Conservation (phyloP, 192 early-diverging fungal species). For the Coemansia sp. region DNA sequence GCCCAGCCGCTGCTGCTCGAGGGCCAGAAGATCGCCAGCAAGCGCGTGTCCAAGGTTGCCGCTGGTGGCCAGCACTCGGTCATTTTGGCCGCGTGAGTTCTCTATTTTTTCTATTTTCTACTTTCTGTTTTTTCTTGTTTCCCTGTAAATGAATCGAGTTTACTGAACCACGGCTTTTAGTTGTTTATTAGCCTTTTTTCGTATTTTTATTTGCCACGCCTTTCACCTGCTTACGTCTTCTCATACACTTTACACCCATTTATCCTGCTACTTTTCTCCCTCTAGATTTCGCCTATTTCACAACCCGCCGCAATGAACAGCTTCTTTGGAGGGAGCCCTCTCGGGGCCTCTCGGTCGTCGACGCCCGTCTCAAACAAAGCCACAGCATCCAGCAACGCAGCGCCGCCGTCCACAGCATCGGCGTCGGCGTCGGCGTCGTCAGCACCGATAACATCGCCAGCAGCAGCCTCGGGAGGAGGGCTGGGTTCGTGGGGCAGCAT, state of each 20-base stretch:
- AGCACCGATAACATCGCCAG: not conserved
- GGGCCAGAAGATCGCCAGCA: constrained; percentile 71
- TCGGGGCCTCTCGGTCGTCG: constrained; percentile 21
- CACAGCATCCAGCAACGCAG: not conserved
- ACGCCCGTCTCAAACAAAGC: constrained; percentile 1
- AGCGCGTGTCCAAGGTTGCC: constrained; percentile 59
- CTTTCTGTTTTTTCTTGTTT: not conserved
- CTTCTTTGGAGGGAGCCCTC: constrained; percentile 33
- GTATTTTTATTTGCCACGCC: too few species aligned
- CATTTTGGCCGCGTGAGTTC: constrained; percentile 29
- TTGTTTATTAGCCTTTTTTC: constrained; percentile 10
- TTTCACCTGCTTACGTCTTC: too few species aligned
- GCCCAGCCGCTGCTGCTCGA: constrained; percentile 59
- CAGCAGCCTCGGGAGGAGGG: not conserved
- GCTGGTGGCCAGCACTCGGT: constrained; percentile 78
- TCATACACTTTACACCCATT: too few species aligned
- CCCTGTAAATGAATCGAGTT: not conserved
- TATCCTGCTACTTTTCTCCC: not conserved
- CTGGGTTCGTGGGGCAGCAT: constrained; percentile 62
- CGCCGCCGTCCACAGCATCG: not conserved
- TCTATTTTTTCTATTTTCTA: not conserved
- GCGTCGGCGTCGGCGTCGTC: not conserved
- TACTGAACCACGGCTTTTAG: too few species aligned
- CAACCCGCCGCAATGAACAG: constrained; percentile 20
- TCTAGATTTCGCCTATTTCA: constrained; percentile 8